These are phyloP conservation scores for Vitis riparia DNA, from an alignment of 164 flowering plant genomes.

Conservation along the genomic window DNA sequence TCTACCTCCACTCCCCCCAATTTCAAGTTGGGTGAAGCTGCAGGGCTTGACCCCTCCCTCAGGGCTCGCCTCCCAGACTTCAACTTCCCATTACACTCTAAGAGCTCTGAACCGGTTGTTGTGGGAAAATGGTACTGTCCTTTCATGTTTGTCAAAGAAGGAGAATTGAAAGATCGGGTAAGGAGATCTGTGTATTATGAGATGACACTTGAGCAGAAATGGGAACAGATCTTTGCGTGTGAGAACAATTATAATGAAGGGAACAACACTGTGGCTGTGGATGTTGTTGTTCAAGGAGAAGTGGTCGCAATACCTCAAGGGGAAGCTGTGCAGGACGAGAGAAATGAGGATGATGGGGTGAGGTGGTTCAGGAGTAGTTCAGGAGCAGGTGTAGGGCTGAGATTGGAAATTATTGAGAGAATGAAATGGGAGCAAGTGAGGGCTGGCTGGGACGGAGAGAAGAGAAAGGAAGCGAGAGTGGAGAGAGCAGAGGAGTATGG, in stretches of 20 bases:
- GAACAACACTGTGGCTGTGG: conserved; percentile 23
- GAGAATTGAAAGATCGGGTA: conserved; percentile 35
- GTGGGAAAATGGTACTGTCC: conserved; percentile 72
- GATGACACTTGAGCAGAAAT: conserved; percentile 57
- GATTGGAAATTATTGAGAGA: conserved; percentile 33
- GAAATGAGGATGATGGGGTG: conserved; percentile 26
- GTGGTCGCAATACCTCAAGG: conserved; percentile 20
- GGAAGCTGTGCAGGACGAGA: conserved; percentile 22
- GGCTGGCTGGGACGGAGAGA: conserved; percentile 37
- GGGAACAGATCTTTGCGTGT: conserved; percentile 47
- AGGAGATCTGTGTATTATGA: conserved; percentile 43
- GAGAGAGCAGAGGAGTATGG: conserved; percentile 35
- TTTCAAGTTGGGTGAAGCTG: conserved; percentile 27
- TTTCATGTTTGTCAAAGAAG: conserved; percentile 48
- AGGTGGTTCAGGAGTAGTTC: conserved; percentile 27
- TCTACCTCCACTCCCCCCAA: conserved; percentile 4
- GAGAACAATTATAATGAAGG: conserved; percentile 19
- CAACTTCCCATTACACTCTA: conserved; percentile 15
- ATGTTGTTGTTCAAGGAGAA: conserved; percentile 28
- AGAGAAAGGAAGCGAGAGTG: conserved; percentile 30
- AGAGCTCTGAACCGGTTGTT: conserved; percentile 16
- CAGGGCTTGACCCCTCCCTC: conserved; percentile 29
- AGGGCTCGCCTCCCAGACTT: conserved; percentile 23
- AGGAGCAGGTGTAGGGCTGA: conserved; percentile 35
- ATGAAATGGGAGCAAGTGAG: conserved; percentile 58